A percentile compares a stretch with the other conserved stretches of the same genome.
Conservation (phyloP, 768 basidiomycete genomes). For the Suillus subaureus region DNA sequence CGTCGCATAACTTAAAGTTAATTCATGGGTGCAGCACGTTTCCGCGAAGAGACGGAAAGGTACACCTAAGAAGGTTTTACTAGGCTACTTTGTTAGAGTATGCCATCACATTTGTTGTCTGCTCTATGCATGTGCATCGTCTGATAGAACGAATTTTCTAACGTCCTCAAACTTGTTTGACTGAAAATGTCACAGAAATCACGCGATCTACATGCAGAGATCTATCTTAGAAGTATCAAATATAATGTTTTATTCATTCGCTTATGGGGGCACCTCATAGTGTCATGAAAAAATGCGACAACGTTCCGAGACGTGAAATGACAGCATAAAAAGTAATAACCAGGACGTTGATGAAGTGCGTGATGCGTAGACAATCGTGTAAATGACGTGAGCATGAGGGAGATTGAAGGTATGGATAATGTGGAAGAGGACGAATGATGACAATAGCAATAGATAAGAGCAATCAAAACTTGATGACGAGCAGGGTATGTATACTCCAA, state of each 20-base stretch:
- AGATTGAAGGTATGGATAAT: slow-evolving; percentile 1
- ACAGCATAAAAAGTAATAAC: slow-evolving; percentile 5
- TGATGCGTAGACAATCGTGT: slow-evolving; percentile 8
- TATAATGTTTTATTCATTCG: not conserved
- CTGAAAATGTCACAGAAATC: not conserved
- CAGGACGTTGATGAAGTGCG: not conserved
- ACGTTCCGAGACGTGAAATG: not conserved
- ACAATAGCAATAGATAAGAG: slow-evolving; percentile 39
- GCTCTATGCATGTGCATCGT: no score
- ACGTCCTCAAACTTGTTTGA: not conserved
- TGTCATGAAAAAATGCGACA: not conserved
- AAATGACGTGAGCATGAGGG: slow-evolving; percentile 1
- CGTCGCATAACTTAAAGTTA: not conserved
- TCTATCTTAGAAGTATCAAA: not conserved
- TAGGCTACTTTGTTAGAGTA: not conserved
- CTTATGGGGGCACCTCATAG: not conserved
- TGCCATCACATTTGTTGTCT: not conserved
- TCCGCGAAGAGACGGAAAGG: not conserved
- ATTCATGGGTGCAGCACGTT: not conserved
- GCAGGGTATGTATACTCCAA: slow-evolving; percentile 13
- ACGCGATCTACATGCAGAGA: not conserved
- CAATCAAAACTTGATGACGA: slow-evolving; percentile 30
- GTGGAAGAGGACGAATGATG: slow-evolving; percentile 18
- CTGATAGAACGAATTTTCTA: not conserved
- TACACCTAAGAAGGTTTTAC: not conserved